Evolutionary conservation across 2,329 filamentous ascomycete species (phyloP).

Genomic region (Lachnellula occidentalis): DNA sequence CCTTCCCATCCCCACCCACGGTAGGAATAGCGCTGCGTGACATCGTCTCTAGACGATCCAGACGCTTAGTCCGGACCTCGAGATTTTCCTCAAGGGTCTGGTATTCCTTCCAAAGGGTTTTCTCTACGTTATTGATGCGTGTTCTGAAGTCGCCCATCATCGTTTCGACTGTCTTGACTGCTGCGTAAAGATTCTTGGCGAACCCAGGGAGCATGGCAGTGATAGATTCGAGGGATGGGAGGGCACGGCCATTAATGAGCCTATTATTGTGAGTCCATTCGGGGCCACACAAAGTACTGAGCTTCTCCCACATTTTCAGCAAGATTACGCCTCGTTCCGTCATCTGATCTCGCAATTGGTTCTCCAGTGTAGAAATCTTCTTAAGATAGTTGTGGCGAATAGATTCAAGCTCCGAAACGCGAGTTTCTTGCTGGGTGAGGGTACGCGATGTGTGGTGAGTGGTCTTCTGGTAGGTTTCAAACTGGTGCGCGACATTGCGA

Average conservation of each 20-base stretch:
- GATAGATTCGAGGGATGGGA: constrained; percentile 81
- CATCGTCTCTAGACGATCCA: constrained; percentile 80
- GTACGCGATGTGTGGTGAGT: constrained; percentile 83
- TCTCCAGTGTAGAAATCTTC: constrained; percentile 67
- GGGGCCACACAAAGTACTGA: constrained; percentile 78
- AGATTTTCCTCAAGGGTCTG: constrained; percentile 77
- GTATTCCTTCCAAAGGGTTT: constrained; percentile 86
- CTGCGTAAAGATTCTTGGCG: constrained; percentile 80
- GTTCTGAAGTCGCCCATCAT: constrained; percentile 73
- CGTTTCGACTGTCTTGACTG: constrained; percentile 80
- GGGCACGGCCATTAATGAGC: constrained; percentile 76
- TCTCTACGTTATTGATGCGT: constrained; percentile 79
- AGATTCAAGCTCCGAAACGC: constrained; percentile 82
- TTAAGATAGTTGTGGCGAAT: constrained; percentile 71
- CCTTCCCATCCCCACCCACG: constrained; percentile 20
- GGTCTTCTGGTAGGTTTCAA: constrained; percentile 82
- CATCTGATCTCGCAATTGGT: constrained; percentile 79
- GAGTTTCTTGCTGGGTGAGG: constrained; percentile 76
- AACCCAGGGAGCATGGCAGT: constrained; percentile 82
- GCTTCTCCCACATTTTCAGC: constrained; percentile 81
- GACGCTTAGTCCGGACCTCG: constrained; percentile 72
- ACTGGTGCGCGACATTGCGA: constrained; percentile 79
- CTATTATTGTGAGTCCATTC: constrained; percentile 91
- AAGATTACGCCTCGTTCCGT: constrained; percentile 84
- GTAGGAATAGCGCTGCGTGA: constrained; percentile 59